A percentile compares a stretch with the other conserved stretches of the same genome.
These are phyloP conservation scores for Solanum etuberosum DNA, from an alignment of 257 asterid genomes.

Conservation along the genomic window DNA sequence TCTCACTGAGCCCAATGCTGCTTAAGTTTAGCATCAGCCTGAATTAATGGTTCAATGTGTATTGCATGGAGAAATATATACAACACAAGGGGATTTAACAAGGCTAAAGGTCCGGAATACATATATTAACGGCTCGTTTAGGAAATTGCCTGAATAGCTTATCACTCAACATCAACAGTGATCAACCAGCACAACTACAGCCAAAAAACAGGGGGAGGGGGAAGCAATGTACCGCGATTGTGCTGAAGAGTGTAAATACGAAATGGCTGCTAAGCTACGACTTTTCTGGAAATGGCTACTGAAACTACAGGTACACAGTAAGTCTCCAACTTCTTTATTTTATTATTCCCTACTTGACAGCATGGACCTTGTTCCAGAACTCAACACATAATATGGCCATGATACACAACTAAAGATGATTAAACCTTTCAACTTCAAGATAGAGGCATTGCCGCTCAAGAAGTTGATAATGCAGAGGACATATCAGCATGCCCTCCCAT, in stretches of 20 bases:
- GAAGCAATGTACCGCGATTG: not conserved
- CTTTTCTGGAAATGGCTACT: not conserved
- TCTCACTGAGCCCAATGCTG: not conserved
- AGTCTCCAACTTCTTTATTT: not conserved
- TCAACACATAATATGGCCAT: not conserved
- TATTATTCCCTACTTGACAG: not conserved
- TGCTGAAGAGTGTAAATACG: not conserved
- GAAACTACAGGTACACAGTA: not conserved
- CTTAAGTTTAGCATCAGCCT: not conserved
- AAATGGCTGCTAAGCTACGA: not conserved
- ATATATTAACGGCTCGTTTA: not conserved
- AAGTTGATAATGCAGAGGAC: conserved; percentile 14
- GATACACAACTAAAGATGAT: not conserved
- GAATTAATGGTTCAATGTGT: not conserved
- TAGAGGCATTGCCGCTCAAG: not conserved
- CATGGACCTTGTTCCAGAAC: not conserved
- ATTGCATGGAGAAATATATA: not conserved
- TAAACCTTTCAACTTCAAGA: not conserved
- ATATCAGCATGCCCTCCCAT: conserved; percentile 72
- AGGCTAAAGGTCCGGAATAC: not conserved
- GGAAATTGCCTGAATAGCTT: not conserved
- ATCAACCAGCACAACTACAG: not conserved
- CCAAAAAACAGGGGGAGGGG: not conserved
- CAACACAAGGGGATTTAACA: not conserved
- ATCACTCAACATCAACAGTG: not conserved